phyloP scores from a whole-genome alignment of 345 rosid genomes.

The Hevea brasiliensis region DNA sequence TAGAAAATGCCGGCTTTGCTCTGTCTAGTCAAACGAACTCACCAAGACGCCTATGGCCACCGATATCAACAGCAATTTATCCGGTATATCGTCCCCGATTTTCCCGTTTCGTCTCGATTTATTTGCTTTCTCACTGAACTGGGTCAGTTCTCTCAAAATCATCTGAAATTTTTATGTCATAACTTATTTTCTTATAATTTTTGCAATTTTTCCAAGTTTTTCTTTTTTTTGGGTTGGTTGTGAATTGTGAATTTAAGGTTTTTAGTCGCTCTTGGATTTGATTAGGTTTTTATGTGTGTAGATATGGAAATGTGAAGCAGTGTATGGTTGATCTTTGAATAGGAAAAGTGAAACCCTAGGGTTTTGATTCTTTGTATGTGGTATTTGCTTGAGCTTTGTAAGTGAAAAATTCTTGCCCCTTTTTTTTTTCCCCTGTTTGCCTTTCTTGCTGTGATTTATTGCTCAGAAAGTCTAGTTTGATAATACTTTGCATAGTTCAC shows the following conservation, averaged over 20 bases:
- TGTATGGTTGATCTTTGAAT: not conserved
- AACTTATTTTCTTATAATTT: not conserved
- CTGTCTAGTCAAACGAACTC: not conserved
- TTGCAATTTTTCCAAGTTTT: not conserved
- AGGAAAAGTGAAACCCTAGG: not conserved
- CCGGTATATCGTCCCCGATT: slow-evolving; percentile 12
- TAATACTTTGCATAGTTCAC: not conserved
- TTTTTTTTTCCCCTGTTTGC: not conserved
- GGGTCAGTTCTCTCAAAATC: not conserved
- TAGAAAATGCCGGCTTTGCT: not conserved
- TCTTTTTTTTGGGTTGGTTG: no score
- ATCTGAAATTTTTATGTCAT: not conserved
- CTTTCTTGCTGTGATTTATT: no score
- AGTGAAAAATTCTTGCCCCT: not conserved
- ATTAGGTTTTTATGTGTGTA: not conserved
- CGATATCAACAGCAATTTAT: slow-evolving; percentile 18
- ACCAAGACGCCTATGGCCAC: slow-evolving; percentile 39
- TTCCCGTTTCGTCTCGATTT: not conserved
- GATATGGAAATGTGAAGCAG: not conserved
- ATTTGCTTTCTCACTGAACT: not conserved
- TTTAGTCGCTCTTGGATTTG: not conserved
- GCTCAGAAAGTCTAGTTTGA: not conserved
- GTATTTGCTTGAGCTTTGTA: not conserved
- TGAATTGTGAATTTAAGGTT: not conserved
- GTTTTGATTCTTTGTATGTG: not conserved